Base-by-base conservation (phyloP, 2,329 filamentous ascomycete species). In the Dothistroma pini region DNA sequence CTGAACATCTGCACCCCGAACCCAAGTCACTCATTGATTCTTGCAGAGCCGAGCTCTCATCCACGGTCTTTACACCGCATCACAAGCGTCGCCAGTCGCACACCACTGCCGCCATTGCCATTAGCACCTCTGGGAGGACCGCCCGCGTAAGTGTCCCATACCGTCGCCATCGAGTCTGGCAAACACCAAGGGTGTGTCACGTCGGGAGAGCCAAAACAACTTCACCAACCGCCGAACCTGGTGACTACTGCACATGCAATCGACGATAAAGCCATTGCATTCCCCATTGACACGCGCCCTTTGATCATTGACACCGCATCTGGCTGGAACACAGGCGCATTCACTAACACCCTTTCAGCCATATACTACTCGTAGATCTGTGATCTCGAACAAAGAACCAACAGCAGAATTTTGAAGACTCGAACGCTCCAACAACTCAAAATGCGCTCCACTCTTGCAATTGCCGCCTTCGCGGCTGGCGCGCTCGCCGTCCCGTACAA, bases 391-490 rank as follows among this genome's bases (percentile, higher is more conserved):
- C 25, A 52, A 60, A 49, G 55, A n/a, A 41, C 54, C 55, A 66
- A 58, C 64, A 66, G 60, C 65, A 62, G 67, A 34, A 41, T 57
- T 41, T 19, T 44, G 41, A 29, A 50, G 14, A 44, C 34, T 22
- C 35, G 50, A 48, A 22, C 57, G 32, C 51, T 41, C 9, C 59
- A 69, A 35, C 58, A 66, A 51, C 56, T 56, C 56, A 72, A 69
- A 51, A 75, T 77, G 75, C 75, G 72, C 66, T 73, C 74, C 53
- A 63, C 72, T 47, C 41, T 76, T 54, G 59, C 72, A 62, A 60
- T 72, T 57, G 74, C 72, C 41, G 74, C 73, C 59, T 69, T 77
- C 56, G 75, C 70, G 58, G 74, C 70, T 58, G 68, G 69, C 59
- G 74, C 70, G 51, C 59, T 76, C 54, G 74, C 75, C 59, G 66